Evolutionary conservation across 148 eudicot genomes (phyloP).

Genomic region (Fagopyrum tataricum): DNA sequence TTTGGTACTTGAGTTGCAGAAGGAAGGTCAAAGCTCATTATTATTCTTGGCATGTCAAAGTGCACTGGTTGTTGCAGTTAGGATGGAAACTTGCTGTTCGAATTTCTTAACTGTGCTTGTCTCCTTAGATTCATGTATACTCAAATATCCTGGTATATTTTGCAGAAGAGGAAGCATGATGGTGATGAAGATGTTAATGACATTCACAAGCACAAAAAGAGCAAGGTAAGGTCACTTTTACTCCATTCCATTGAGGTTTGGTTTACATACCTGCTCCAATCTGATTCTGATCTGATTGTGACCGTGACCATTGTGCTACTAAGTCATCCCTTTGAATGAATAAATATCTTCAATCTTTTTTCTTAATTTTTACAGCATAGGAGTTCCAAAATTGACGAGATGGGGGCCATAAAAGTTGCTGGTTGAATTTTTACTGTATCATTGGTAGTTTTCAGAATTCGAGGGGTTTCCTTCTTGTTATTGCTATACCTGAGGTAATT

Average conservation of each 20-base stretch:
- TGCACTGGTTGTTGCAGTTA: no score
- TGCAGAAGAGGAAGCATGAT: conserved; percentile 94
- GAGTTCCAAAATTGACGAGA: conserved; percentile 83
- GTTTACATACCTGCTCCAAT: neutral
- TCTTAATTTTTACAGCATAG: conserved; percentile 67
- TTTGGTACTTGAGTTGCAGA: neutral
- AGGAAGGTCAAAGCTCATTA: neutral
- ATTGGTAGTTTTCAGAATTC: conserved; percentile 5
- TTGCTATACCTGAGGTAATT: neutral
- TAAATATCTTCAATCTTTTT: neutral
- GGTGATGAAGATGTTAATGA: conserved; percentile 71
- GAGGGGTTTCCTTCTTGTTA: neutral
- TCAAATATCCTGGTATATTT: conserved; percentile 15
- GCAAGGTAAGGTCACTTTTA: conserved; percentile 54
- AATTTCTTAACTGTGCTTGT: neutral
- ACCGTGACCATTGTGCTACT: neutral
- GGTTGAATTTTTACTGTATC: conserved; percentile 34
- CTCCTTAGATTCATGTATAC: neutral
- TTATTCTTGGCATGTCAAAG: neutral
- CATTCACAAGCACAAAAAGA: conserved; percentile 76
- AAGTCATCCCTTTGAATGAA: neutral
- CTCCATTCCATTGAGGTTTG: conserved; percentile 8
- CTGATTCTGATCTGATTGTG: neutral
- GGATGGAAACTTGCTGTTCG: neutral
- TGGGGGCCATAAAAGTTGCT: conserved; percentile 81